Percentiles rank a stretch among this genome's conserved stretches.
phyloP scores from a whole-genome alignment of 129 eudicot species.

The Tagetes patula region DNA sequence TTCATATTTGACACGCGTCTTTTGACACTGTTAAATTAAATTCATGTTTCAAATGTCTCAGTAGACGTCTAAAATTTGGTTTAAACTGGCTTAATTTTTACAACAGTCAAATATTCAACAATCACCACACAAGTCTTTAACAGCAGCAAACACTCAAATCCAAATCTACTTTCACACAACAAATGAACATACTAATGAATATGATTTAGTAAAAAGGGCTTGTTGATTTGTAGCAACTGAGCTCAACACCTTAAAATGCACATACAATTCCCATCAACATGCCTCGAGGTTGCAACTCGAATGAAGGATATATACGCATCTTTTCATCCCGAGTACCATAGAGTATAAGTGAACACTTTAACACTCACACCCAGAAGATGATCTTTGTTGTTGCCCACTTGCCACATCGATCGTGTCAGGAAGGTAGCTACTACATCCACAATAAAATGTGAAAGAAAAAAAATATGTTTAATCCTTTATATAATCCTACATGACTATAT shows the following conservation, averaged over 20 bases:
- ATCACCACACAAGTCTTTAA: conserved; percentile 3
- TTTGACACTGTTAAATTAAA: not conserved
- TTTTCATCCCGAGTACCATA: not conserved
- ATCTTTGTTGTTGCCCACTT: conserved; percentile 43
- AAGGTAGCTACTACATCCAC: conserved; percentile 41
- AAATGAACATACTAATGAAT: not conserved
- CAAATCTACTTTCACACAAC: conserved; percentile 19
- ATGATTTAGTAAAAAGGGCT: not conserved
- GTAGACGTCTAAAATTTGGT: not conserved
- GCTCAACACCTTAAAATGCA: not conserved
- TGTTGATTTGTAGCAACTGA: not conserved
- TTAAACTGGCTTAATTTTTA: not conserved
- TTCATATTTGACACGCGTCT: not conserved
- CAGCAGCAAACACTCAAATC: not conserved
- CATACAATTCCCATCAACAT: conserved; percentile 7
- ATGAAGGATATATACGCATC: not conserved
- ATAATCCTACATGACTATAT: not conserved
- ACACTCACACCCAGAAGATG: conserved; percentile 51
- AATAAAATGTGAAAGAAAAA: conserved; percentile 4
- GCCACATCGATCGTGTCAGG: conserved; percentile 53
- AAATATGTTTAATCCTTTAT: not conserved
- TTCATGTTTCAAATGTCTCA: not conserved
- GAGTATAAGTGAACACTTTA: conserved; percentile 11
- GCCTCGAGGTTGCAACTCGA: not conserved
- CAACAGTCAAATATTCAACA: not conserved